These are phyloP conservation scores for Kodamaea anthophila DNA, from an alignment of 1,139 yeast genomes.

Conservation along the genomic window DNA sequence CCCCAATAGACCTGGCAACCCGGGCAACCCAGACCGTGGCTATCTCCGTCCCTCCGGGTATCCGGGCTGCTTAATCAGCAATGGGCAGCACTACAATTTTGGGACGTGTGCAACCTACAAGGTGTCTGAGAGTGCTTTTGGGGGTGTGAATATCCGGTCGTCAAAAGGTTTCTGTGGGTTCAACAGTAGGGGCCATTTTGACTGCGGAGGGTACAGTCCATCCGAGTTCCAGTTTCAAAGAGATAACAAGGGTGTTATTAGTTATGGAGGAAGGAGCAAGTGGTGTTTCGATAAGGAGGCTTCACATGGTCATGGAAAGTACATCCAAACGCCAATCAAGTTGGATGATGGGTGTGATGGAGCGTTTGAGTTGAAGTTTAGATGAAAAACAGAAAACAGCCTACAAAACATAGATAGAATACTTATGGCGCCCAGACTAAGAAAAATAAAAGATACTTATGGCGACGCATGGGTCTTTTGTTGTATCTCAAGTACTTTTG, in stretches of 20 bases:
- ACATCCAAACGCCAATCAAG: constrained; percentile 47
- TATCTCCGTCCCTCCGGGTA: constrained; percentile 49
- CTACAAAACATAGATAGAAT: neutral
- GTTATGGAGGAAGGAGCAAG: constrained; percentile 55
- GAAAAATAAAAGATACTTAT: neutral
- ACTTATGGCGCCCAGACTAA: too few species aligned
- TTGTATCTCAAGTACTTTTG: too few species aligned
- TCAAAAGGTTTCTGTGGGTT: constrained; percentile 74
- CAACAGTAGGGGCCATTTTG: constrained; percentile 23
- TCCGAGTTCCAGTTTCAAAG: constrained; percentile 48
- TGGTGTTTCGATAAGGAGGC: constrained; percentile 57
- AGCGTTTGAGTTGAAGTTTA: constrained; percentile 32
- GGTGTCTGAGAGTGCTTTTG: constrained; percentile 49
- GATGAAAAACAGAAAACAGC: constrained; percentile 2
- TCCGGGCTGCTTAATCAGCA: constrained; percentile 74
- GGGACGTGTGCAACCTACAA: constrained; percentile 85
- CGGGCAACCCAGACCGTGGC: constrained; percentile 17
- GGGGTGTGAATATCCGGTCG: constrained; percentile 63
- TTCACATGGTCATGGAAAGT: constrained; percentile 37
- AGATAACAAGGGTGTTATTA: constrained; percentile 42
- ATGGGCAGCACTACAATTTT: constrained; percentile 75
- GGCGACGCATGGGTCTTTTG: too few species aligned
- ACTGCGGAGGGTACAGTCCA: constrained; percentile 27
- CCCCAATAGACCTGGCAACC: constrained; percentile 8
- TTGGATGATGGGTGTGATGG: constrained; percentile 42